These are phyloP conservation scores for Lachnellula willkommii DNA, from an alignment of 2,329 filamentous ascomycete genomes.

Conservation along the genomic window DNA sequence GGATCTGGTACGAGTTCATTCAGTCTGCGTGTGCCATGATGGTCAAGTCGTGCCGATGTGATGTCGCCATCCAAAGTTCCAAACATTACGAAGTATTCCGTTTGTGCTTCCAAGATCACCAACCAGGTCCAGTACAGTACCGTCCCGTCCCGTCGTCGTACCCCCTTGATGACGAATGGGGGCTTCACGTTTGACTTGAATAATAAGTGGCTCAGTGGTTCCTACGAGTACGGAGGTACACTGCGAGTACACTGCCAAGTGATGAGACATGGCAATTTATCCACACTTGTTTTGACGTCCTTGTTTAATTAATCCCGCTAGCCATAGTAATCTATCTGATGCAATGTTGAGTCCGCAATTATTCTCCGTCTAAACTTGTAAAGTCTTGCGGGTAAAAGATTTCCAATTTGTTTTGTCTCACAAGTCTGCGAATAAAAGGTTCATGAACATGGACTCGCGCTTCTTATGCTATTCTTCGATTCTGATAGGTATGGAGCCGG, in stretches of 20 bases:
- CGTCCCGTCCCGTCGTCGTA: no score
- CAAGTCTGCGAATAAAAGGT: no score
- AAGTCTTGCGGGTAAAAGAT: not conserved
- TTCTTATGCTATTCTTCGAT: not conserved
- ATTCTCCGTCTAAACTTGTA: not conserved
- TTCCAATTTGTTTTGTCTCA: not conserved
- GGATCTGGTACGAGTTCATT: no score
- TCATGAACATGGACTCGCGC: no score
- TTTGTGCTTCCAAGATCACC: not conserved
- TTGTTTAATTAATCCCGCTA: no score
- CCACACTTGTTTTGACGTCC: no score
- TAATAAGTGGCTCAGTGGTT: no score
- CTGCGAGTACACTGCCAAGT: no score
- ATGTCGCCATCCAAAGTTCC: not conserved
- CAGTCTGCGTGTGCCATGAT: no score
- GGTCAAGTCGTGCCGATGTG: conserved; percentile 1
- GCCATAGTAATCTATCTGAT: not conserved
- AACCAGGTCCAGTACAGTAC: no score
- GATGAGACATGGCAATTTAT: no score
- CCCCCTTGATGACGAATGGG: not conserved
- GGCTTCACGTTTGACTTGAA: not conserved
- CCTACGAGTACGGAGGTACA: no score
- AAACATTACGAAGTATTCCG: not conserved
- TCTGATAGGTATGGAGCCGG: not conserved
- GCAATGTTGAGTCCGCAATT: not conserved